Percentiles rank a stretch among this genome's conserved stretches.
Conservation (phyloP, 371 early-diverging fungal genomes). For the Mucor plumbeus region DNA sequence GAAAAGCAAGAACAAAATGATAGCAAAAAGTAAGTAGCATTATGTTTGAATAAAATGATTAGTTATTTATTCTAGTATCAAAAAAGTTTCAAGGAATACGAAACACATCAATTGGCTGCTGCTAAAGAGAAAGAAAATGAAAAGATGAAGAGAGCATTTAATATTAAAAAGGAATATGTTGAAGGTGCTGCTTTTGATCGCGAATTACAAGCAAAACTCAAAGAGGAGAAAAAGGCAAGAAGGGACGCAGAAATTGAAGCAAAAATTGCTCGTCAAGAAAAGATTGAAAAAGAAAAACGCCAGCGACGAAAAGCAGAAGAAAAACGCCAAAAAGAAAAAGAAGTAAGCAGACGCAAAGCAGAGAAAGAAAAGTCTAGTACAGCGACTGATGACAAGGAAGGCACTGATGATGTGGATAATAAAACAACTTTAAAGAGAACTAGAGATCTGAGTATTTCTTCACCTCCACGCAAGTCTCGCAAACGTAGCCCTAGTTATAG, state of each 20-base stretch:
- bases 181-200: constrained; percentile 87
- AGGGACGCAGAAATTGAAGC: constrained; percentile 41
- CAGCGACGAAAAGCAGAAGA: constrained; percentile 18
- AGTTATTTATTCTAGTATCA: neutral
- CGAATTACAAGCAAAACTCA: constrained; percentile 70
- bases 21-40: constrained; percentile 42
- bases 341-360: neutral
- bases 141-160: constrained; percentile 71
- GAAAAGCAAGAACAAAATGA: constrained; percentile 52
- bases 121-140: constrained; percentile 75
- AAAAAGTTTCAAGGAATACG: constrained; percentile 47
- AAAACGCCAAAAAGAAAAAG: constrained; percentile 5
- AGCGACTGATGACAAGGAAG: neutral
- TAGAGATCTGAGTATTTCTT: neutral
- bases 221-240: constrained; percentile 53
- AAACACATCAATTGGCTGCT: constrained; percentile 75
- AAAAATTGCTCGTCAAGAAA: constrained; percentile 31
- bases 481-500: constrained; percentile 15
- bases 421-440: constrained; percentile 3
- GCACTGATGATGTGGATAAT: neutral
- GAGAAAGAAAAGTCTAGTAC: constrained; percentile 2
- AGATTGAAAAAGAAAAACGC: constrained; percentile 32
- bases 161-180: constrained; percentile 69
- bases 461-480: constrained; percentile 13
- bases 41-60: neutral